phyloP scores from a whole-genome alignment of 73 alveolate species.

The Paramecium biaurelia region DNA sequence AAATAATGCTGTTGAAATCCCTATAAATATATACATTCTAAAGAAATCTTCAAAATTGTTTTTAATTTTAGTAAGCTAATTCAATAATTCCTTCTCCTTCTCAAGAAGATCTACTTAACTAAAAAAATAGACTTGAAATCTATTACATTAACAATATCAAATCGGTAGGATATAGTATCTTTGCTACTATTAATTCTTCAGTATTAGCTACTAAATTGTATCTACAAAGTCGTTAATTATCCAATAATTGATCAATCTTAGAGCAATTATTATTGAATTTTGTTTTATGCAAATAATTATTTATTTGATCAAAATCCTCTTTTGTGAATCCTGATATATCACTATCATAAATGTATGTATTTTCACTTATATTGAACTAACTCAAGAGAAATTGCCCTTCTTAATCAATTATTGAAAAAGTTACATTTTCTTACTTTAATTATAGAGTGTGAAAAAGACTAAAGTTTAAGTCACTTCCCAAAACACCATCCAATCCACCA shows the following conservation, averaged over 20 bases:
- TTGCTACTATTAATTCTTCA: neutral
- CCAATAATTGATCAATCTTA: neutral
- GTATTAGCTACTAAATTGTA: neutral
- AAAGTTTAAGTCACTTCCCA: slow-evolving; percentile 14
- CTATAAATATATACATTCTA: neutral
- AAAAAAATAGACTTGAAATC: neutral
- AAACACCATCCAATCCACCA: slow-evolving; percentile 19
- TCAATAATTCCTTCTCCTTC: neutral
- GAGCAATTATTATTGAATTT: neutral
- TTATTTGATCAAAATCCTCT: neutral
- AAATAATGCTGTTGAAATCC: neutral
- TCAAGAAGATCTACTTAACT: neutral
- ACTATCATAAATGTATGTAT: neutral
- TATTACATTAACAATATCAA: neutral
- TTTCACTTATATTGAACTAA: neutral
- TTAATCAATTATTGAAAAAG: neutral
- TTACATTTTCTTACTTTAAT: neutral
- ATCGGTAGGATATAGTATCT: neutral
- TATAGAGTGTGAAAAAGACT: neutral
- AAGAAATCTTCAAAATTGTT: neutral
- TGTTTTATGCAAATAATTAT: neutral
- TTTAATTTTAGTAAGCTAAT: neutral
- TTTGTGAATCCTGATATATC: neutral
- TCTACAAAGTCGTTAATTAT: neutral
- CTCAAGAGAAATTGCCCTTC: neutral